phyloP scores from a whole-genome alignment of 2,329 filamentous ascomycete species.

The Ceratocystis variospora region DNA sequence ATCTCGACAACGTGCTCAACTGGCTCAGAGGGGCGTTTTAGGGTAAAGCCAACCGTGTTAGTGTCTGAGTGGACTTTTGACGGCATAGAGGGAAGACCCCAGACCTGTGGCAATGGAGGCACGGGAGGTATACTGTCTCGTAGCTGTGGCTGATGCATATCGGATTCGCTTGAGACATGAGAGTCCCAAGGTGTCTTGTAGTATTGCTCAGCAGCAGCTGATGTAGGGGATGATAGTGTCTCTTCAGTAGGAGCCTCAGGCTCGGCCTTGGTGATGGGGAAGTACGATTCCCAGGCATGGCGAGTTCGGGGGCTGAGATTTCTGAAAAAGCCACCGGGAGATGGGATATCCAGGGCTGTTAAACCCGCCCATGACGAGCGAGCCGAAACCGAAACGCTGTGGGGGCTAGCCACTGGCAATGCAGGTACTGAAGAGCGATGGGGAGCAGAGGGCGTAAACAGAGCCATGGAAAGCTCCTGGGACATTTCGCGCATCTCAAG shows the following conservation, averaged over 20 bases:
- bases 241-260: constrained; percentile 38
- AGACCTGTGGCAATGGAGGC: constrained; percentile 14
- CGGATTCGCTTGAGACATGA: constrained; percentile 25
- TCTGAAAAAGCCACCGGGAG: constrained; percentile 82
- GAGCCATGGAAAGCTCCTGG: constrained; percentile 20
- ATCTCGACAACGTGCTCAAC: constrained; percentile 21
- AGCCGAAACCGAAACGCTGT: constrained; percentile 24
- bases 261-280: constrained; percentile 1
- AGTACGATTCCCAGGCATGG: constrained; percentile 57
- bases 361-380: constrained; percentile 55
- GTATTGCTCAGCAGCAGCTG: constrained; percentile 82
- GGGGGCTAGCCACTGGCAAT: constrained; percentile 22
- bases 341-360: constrained; percentile 75
- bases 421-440: constrained; percentile 38
- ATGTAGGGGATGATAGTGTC: constrained; percentile 54
- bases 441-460: constrained; percentile 31
- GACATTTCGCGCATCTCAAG: constrained; percentile 14
- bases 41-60: neutral
- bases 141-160: constrained; percentile 23
- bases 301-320: constrained; percentile 63
- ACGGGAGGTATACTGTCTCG: constrained; percentile 11
- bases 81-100: constrained; percentile 12
- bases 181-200: constrained; percentile 69
- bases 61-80: neutral
- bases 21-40: neutral